Conservation (phyloP, 2,329 filamentous ascomycete species). For the Leptodontidium sp. region DNA sequence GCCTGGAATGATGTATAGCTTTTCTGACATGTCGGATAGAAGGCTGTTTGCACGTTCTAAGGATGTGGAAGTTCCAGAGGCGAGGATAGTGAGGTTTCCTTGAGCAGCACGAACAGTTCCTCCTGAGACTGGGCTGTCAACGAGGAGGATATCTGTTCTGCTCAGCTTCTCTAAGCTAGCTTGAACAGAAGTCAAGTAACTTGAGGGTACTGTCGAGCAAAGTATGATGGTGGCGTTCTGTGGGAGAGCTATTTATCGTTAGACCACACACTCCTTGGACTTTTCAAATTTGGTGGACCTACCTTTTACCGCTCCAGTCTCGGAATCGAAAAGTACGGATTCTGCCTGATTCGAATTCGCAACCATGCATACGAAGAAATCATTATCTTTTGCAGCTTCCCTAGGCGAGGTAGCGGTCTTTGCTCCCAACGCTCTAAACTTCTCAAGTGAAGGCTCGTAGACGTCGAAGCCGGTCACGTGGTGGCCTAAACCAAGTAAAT, state of each 20-base stretch:
- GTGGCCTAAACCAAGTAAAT: conserved; percentile 73
- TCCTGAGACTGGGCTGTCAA: conserved; percentile 77
- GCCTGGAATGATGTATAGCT: conserved; percentile 67
- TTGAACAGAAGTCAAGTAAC: conserved; percentile 70
- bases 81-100: conserved; percentile 79
- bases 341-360: conserved; percentile 75
- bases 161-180: conserved; percentile 54
- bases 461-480: conserved; percentile 75
- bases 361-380: conserved; percentile 77
- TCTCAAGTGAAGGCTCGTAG: conserved; percentile 69
- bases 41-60: conserved; percentile 65
- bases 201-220: conserved; percentile 74
- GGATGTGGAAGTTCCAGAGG: conserved; percentile 64
- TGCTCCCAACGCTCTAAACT: conserved; percentile 69
- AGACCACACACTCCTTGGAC: neutral
- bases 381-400: conserved; percentile 65
- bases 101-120: conserved; percentile 72
- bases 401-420: conserved; percentile 64
- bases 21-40: conserved; percentile 67
- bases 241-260: conserved; percentile 50
- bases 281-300: neutral
- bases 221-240: conserved; percentile 70
- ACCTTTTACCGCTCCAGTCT: conserved; percentile 57
- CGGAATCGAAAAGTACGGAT: conserved; percentile 66
- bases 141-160: conserved; percentile 69